Evolutionary conservation across 1,284 basidiomycete species (phyloP), one percentile per base, ranked within the genome.

Genomic region (Ganoderma leucocontextum): DNA sequence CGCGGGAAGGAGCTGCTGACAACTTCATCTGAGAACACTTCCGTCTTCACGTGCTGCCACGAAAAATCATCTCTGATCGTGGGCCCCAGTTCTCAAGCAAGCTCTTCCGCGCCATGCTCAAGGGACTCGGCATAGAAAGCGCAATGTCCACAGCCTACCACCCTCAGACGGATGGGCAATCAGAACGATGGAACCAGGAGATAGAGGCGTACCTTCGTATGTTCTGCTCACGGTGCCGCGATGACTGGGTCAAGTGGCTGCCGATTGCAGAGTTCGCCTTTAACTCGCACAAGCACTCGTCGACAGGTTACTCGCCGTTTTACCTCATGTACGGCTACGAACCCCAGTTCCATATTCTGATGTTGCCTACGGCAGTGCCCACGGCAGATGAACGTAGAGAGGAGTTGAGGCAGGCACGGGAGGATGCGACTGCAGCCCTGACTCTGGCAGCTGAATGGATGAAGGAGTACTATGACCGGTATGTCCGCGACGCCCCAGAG

Each of bases 81-180:
- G 85, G 83, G 1, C 67, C 77, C 0, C 76, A 79, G 55, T 86
- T 85, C 62, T 69, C 77, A 0, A 73, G 66, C 29, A 61, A 67
- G n/a, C 55, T 70, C 47, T 65, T 44, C 12, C 35, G 19, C 29
- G 65, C 63, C n/a, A 57, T 70, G 0, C 64, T 65, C 29, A 41
- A 60, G 41, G 64, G 65, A 35, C 58, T 70, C 2, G 67, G 67
- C 8, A 60, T 71, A 8, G 4, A 66, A 41, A 44, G 64, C 12
- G 64, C 64, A 36, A 62, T 53, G 4, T 74, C 71, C n/a, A 79
- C 77, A 0, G 74, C 75, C 0, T 79, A 75, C 41, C 76, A 78
- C 57, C 78, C 76, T 0, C 74, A 80, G 64, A 75, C 76, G 2
- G 74, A 81, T 67, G 78, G 78, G 0, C 75, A 80, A 52, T 78